Evolutionary conservation across 176 grass and related monocot genomes (phyloP), one percentile per base, ranked within the genome.

Genomic region (Lolium multiflorum): DNA sequence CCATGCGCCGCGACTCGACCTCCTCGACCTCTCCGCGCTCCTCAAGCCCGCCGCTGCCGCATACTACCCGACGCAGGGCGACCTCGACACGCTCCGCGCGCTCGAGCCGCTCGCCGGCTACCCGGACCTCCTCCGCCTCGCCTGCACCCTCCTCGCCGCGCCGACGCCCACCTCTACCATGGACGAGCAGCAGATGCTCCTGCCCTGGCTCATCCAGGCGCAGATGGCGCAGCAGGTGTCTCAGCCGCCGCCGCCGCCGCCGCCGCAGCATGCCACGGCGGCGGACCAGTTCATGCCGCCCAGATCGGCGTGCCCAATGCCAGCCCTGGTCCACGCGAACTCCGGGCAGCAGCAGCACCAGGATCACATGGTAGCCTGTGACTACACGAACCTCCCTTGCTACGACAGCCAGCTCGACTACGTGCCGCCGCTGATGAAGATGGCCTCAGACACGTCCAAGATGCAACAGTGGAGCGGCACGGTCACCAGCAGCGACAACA

Each of bases 1-100:
- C 22, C 97, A 99, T 58, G 82, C 77, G 17, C 94, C 90, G 22
- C 94, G 94, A 76, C 89, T 99, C 77, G 94, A 98, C 70, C 88
- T 96, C 81, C 94, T 96, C 74, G 91, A 97, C 66, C 88, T 96
- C 86, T 90, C 94, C 60, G 61, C 87, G 56, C 85, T 94, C 48
- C 84, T 97, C 60, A 91, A 94, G 61, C 81, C 90, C 9, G 67
- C 88, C 44, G 60, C 59, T 39, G 71, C 79, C 0, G 28, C 28
- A 28, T 96, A 90, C 92, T 92, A 90, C 89, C 88, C 89, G 54
- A 84, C 87, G 17, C 90, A 96, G 78, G 82, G 75, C 61, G 89
- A 97, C 84, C 68, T 94, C 17, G 94, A 93, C 56, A 84, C 89
- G 14, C 86, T 96, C 62, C 85, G 91, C 62, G 83, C 89, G 46